Evolutionary conservation across 495 filamentous ascomycete species (phyloP).

Genomic region (Monascus purpureus): DNA sequence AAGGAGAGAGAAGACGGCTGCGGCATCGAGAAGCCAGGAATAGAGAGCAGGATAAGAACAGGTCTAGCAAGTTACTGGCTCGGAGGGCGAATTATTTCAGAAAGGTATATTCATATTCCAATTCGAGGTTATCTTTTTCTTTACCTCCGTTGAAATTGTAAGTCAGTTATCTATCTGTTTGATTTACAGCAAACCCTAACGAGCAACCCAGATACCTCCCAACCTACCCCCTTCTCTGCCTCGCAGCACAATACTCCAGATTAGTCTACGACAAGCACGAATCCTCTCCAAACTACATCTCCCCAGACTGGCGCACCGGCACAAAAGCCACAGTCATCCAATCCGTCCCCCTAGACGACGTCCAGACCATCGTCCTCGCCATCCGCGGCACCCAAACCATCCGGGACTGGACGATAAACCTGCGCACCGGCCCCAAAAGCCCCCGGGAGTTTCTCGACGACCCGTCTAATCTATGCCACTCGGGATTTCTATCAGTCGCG

Average conservation of each 20-base stretch:
- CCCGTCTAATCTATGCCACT: conserved; percentile 57
- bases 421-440: conserved; percentile 46
- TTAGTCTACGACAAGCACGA: conserved; percentile 52
- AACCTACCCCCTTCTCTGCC: conserved; percentile 55
- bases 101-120: no score
- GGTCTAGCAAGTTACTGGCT: no score
- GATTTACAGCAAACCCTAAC: no score
- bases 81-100: no score
- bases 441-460: conserved; percentile 63
- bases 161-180: no score
- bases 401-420: no score
- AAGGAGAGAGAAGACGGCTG: no score
- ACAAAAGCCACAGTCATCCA: conserved; percentile 80
- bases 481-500: conserved; percentile 64
- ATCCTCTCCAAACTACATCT: conserved; percentile 46
- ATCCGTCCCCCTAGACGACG: conserved; percentile 56
- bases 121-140: no score
- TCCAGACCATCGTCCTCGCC: conserved; percentile 65
- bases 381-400: no score
- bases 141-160: no score
- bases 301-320: conserved; percentile 53
- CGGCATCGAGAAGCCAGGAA: no score
- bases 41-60: no score
- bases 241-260: conserved; percentile 62
- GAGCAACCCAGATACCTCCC: conserved; percentile 55